Base-by-base conservation (phyloP, 805 yeast species). In the Pichia pseudocactophila region DNA sequence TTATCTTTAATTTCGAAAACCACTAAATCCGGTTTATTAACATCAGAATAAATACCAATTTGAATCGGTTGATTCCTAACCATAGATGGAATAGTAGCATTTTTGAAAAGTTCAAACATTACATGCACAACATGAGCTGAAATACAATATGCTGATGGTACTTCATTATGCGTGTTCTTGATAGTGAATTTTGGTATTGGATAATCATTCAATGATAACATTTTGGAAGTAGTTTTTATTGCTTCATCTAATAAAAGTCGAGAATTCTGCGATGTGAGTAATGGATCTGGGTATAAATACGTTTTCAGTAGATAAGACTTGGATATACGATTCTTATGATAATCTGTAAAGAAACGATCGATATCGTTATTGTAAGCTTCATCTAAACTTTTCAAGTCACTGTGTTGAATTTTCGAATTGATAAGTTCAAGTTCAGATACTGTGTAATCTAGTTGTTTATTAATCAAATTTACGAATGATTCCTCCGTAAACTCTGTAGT, bases 51-150 rank as follows among this genome's bases (percentile, higher is more conserved):
- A 19, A 51, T 38, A 13, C 44, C 40, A 18, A 56, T 39, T 2
- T 30, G 30, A n/a, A 51, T 53, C n/a, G 57, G 51, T 12, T 50
- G 48, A 2, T 44, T 40, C 5, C 49, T 31, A 7, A 45, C 36
- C 11, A 59, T 41, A 3, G 63, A 57, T 2, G 64, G 62, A 8
- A 59, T 40, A 1, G 59, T 49, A 9, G 64, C 51, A 44, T 59
- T 59, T 39, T 59, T 59, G 18, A 58, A 47, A 15, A 59, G 42
- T 37, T 59, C 64, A 46, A 59, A 59, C 18, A 59, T 50, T 3
- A 59, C 55, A 39, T 59, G 64, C 22, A 50, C 50, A 9, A 59
- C 42, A 40, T 59, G 63, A 8, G 57, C 57, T 7, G 62, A 50
- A 16, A 59, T 45, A 44, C 64, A 58, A 15, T 39, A 36, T 2